A percentile compares a stretch with the other conserved stretches of the same genome.
phyloP scores from a whole-genome alignment of 2,329 filamentous ascomycete species.

The Periconia sp. region DNA sequence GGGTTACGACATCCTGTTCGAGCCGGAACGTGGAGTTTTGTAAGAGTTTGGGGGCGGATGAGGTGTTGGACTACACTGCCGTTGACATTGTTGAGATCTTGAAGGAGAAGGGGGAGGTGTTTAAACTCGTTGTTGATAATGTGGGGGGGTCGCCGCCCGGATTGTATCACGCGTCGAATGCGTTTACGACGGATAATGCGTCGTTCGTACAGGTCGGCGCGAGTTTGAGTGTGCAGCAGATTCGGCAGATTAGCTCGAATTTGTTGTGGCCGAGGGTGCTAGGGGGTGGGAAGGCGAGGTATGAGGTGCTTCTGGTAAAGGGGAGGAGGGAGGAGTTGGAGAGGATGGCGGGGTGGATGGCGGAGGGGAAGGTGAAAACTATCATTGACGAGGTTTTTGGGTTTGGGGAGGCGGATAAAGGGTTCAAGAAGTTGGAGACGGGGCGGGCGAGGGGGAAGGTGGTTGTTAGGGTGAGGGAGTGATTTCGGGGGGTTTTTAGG shows the following conservation, averaged over 20 bases:
- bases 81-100: slow-evolving; percentile 52
- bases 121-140: slow-evolving; percentile 60
- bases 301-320: slow-evolving; percentile 42
- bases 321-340: slow-evolving; percentile 49
- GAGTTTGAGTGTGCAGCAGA: slow-evolving; percentile 16
- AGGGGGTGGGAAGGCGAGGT: slow-evolving; percentile 54
- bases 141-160: slow-evolving; percentile 54
- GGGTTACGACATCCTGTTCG: slow-evolving; percentile 63
- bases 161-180: slow-evolving; percentile 57
- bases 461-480: slow-evolving; percentile 46
- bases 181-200: slow-evolving; percentile 54
- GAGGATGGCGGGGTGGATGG: slow-evolving; percentile 58
- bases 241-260: slow-evolving; percentile 38
- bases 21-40: slow-evolving; percentile 59
- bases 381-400: slow-evolving; percentile 59
- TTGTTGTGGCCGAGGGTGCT: slow-evolving; percentile 50
- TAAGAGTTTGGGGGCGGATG: slow-evolving; percentile 62
- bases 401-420: slow-evolving; percentile 59
- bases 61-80: slow-evolving; percentile 62
- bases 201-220: slow-evolving; percentile 47
- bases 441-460: slow-evolving; percentile 62
- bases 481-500: no score
- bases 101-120: slow-evolving; percentile 52
- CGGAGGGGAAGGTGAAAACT: slow-evolving; percentile 59
- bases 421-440: slow-evolving; percentile 60